Evolutionary conservation across 495 filamentous ascomycete species (phyloP).

Genomic region (Penicillium subrubescens): DNA sequence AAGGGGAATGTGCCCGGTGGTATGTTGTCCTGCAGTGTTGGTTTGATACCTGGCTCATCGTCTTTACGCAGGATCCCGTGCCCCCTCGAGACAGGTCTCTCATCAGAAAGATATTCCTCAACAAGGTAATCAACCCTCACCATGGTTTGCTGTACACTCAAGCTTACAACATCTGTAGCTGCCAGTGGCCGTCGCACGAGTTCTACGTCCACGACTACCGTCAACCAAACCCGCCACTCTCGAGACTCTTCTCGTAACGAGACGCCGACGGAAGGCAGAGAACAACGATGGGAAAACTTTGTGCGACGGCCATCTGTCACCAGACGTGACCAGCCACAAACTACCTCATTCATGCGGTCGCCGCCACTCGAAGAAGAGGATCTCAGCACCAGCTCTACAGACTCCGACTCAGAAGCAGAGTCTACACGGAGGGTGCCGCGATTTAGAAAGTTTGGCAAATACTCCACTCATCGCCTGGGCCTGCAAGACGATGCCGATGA

Average conservation of each 20-base stretch:
- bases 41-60: neutral
- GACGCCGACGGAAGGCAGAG: conserved; percentile 47
- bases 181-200: conserved; percentile 50
- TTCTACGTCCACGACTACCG: conserved; percentile 55
- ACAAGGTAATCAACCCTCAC: conserved; percentile 35
- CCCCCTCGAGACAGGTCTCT: conserved; percentile 62
- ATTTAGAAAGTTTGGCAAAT: conserved; percentile 43
- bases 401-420: conserved; percentile 61
- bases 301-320: conserved; percentile 31
- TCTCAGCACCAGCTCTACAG: conserved; percentile 46
- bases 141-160: neutral
- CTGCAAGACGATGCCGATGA: conserved; percentile 44
- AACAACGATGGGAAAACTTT: conserved; percentile 41
- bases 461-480: conserved; percentile 39
- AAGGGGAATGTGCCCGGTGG: conserved; percentile 60
- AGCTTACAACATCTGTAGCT: conserved; percentile 20
- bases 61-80: conserved; percentile 46
- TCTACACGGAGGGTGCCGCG: conserved; percentile 25
- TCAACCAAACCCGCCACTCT: conserved; percentile 39
- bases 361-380: conserved; percentile 41
- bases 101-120: conserved; percentile 62
- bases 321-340: conserved; percentile 32
- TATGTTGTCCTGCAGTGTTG: conserved; percentile 26
- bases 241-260: conserved; percentile 46
- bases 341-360: conserved; percentile 31